Percentiles rank a stretch among this genome's conserved stretches.
phyloP scores from a whole-genome alignment of 2,329 filamentous ascomycete species.

The Claviceps monticola region DNA sequence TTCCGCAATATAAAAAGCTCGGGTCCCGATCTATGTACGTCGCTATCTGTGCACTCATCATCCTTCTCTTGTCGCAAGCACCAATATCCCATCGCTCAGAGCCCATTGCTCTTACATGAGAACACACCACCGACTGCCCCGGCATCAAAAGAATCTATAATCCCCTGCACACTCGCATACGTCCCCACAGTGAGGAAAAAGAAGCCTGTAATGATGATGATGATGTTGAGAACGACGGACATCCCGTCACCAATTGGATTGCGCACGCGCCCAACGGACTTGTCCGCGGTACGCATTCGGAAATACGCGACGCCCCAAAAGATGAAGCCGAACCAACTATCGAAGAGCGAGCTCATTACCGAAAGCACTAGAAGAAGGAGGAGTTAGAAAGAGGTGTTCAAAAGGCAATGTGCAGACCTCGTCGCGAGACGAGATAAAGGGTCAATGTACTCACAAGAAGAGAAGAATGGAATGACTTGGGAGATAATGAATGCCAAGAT shows the following conservation, averaged over 20 bases:
- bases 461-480: conserved; percentile 88
- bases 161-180: conserved; percentile 62
- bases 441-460: conserved; percentile 40
- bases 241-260: conserved; percentile 35
- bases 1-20: too few species aligned
- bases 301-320: conserved; percentile 82
- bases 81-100: conserved; percentile 23
- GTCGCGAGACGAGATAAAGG: not conserved
- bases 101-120: conserved; percentile 54
- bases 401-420: not conserved
- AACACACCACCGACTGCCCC: conserved; percentile 59
- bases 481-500: conserved; percentile 84
- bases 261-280: conserved; percentile 36
- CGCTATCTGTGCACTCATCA: not conserved
- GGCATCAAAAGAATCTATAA: conserved; percentile 55
- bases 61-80: not conserved
- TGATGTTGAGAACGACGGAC: conserved; percentile 52
- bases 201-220: conserved; percentile 62
- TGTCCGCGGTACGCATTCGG: conserved; percentile 55
- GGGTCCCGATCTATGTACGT: not conserved
- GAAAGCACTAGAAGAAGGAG: conserved; percentile 34
- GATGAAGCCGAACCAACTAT: conserved; percentile 90
- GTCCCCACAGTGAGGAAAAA: conserved; percentile 73
- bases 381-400: not conserved
- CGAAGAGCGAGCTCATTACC: conserved; percentile 77